These are phyloP conservation scores for Scutellaria minor DNA, from an alignment of 257 asterid species.

Conservation along the genomic window DNA sequence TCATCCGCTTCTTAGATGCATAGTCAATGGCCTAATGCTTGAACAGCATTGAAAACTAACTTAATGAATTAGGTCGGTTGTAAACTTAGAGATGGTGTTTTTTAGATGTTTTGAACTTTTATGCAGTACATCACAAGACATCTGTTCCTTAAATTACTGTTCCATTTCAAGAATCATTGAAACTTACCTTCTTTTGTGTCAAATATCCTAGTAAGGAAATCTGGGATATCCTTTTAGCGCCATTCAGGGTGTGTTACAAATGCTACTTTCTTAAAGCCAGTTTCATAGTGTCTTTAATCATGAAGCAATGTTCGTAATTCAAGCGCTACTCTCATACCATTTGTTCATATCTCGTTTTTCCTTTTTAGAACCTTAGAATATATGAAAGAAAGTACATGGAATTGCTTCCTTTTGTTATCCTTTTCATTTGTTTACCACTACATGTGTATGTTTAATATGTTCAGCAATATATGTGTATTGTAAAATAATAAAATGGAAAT, in stretches of 20 bases:
- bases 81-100: background rate
- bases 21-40: background rate
- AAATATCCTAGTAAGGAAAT: background rate
- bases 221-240: background rate
- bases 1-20: background rate
- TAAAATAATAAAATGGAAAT: background rate
- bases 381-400: background rate
- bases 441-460: conserved; percentile 6
- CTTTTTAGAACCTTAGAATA: background rate
- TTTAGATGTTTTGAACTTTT: background rate
- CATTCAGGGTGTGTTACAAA: background rate
- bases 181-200: background rate
- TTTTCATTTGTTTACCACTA: conserved; percentile 9
- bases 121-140: background rate
- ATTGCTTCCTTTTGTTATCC: background rate
- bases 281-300: background rate
- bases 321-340: background rate
- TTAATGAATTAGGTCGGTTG: background rate
- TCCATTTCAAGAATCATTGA: background rate
- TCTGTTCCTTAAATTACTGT: background rate
- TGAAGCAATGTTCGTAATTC: background rate
- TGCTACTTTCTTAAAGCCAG: background rate
- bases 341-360: conserved; percentile 8
- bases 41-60: background rate
- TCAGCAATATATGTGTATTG: background rate